These are phyloP conservation scores for Myxozyma monticola DNA, from an alignment of 805 yeast species.

Conservation along the genomic window DNA sequence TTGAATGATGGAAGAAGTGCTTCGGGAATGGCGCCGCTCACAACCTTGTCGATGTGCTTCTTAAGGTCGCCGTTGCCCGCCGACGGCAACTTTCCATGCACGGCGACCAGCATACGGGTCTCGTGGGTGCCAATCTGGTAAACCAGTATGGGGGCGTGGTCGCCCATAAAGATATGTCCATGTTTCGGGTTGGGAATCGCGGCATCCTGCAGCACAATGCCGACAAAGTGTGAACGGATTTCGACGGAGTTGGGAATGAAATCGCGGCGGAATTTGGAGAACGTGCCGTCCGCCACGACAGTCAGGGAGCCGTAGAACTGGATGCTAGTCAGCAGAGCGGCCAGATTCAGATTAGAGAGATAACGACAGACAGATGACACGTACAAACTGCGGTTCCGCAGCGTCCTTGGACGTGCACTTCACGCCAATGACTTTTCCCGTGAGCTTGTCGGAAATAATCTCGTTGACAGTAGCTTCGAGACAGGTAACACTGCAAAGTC, in stretches of 20 bases:
- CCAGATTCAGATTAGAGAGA: not conserved
- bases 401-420: constrained; percentile 42
- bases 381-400: constrained; percentile 42
- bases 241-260: constrained; percentile 63
- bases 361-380: too few relatives aligned
- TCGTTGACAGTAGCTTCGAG: constrained; percentile 81
- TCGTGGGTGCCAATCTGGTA: constrained; percentile 83
- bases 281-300: constrained; percentile 88
- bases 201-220: constrained; percentile 73
- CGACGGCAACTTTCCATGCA: constrained; percentile 72
- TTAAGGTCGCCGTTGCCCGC: constrained; percentile 55
- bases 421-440: constrained; percentile 73
- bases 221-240: constrained; percentile 83
- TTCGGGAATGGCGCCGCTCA: constrained; percentile 69
- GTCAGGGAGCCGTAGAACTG: constrained; percentile 63
- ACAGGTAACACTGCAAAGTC: constrained; percentile 59
- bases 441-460: constrained; percentile 54
- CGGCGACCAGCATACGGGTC: constrained; percentile 87
- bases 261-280: constrained; percentile 84
- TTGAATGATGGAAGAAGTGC: constrained; percentile 64
- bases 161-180: constrained; percentile 79
- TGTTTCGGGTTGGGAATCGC: constrained; percentile 69
- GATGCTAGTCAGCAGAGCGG: not conserved
- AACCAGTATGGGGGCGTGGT: constrained; percentile 82
- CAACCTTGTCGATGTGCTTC: constrained; percentile 58